Evolutionary conservation across 768 basidiomycete genomes (phyloP).

Genomic region (Termitomyces sp.): DNA sequence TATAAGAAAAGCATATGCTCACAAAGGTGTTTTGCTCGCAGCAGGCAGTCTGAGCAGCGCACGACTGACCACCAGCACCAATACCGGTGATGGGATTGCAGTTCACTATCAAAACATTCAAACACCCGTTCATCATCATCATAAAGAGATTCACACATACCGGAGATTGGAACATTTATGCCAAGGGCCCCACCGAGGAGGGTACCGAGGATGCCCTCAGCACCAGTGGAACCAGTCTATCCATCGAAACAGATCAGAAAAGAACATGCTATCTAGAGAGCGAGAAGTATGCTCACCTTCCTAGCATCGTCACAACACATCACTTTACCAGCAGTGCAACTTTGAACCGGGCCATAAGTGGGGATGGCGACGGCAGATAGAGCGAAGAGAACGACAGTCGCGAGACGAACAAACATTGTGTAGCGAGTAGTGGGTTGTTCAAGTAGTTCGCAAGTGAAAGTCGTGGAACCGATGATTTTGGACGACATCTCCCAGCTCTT

Average conservation of each 20-base stretch:
- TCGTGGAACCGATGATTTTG: background rate
- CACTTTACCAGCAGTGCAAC: background rate
- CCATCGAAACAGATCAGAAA: no score
- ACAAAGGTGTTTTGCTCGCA: background rate
- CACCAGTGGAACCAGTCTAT: background rate
- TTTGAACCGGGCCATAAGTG: no score
- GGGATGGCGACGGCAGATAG: background rate
- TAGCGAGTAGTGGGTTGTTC: background rate
- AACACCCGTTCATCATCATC: no score
- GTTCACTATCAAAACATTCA: background rate
- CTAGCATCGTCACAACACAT: background rate
- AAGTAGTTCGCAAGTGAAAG: background rate
- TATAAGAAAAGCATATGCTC: background rate
- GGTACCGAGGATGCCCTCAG: background rate
- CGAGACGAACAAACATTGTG: constrained; percentile 1
- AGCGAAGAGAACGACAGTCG: background rate
- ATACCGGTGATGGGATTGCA: background rate
- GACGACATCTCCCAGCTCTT: background rate
- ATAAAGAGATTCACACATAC: background rate
- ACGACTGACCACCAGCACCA: background rate
- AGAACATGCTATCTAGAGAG: background rate
- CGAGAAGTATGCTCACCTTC: background rate
- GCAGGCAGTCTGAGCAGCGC: background rate
- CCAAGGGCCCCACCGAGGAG: background rate
- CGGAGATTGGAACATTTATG: background rate